Base-by-base conservation (phyloP, 139 green algal genomes). In the Coccomyxa sp. region DNA sequence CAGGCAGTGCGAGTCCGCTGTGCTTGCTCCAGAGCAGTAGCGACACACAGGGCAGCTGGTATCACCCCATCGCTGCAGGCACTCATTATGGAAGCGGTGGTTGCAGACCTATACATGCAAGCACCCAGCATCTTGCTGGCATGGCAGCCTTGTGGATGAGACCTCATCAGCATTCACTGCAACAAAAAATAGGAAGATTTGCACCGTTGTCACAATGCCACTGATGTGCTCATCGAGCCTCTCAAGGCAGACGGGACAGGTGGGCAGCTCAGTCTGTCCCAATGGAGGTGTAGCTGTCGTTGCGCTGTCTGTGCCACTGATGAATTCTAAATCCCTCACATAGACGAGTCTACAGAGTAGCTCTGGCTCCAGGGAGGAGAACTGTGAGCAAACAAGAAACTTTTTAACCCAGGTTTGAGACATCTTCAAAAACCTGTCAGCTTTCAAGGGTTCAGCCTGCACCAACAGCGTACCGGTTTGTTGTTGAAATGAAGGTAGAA, bases 201-300 rank as follows among this genome's bases (percentile, higher is more conserved):
- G 38, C 27, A 97, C 95, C 71, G 96, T 99, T 15, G 94, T 98
- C 17, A 98, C 90, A 15, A 98, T 89, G 66, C 96, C 96, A 81
- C 89, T 96, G 85, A 98, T 94, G 87, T 98, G 91, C 77, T 94
- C 88, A 81, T 99, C 97, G 77, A 99, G 89, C 15, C 97, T 88
- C 88, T 99, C 97, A 77, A 99, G 80, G 87, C 97, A 99, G 15
- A 99, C 96, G 0, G 96, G 95, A 88, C 96, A 99, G 13, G 91
- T 95, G 23, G 96, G 96, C 67, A 99, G 88, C 88, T 98, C 96
- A 21, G 90, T 96, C 21, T 93, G 86, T 13, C 90, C 92, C 13
- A 85, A 25, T 10, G 92, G 90, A 13, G 91, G 81, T 58, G 75
- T 25, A 25, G 63, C 63, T 67, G 32, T 30, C 30, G 17, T 27